Percentiles rank a stretch among this genome's conserved stretches.
Conservation (phyloP, 2,329 filamentous ascomycete genomes). For the Monilinia polystroma region DNA sequence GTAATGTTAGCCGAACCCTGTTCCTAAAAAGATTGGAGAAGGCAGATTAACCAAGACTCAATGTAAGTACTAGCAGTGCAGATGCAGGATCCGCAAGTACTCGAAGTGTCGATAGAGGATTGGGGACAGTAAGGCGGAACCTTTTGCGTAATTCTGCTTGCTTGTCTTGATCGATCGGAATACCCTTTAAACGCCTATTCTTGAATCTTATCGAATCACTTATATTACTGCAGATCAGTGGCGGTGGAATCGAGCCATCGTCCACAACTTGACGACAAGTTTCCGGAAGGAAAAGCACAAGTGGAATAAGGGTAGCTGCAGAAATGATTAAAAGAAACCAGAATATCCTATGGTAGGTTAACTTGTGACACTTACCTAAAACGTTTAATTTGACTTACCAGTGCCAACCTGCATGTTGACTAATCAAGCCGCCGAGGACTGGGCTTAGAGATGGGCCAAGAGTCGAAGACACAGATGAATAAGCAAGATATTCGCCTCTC, state of each 20-base stretch:
- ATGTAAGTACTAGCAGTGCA: constrained; percentile 49
- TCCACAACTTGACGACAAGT: constrained; percentile 32
- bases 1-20: too few relatives aligned
- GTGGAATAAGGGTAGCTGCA: constrained; percentile 21
- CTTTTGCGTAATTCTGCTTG: constrained; percentile 39
- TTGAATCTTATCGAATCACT: constrained; percentile 44
- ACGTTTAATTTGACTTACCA: constrained; percentile 15
- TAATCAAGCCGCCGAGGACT: constrained; percentile 32
- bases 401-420: constrained; percentile 33
- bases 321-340: constrained; percentile 45
- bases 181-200: constrained; percentile 25
- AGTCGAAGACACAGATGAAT: constrained; percentile 57
- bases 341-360: constrained; percentile 45
- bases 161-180: constrained; percentile 27
- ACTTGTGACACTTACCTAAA: too few relatives aligned
- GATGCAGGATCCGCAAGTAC: constrained; percentile 47
- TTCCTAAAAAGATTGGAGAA: too few relatives aligned
- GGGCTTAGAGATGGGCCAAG: constrained; percentile 42
- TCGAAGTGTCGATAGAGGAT: constrained; percentile 45
- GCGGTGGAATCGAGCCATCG: constrained; percentile 50
- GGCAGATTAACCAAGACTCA: constrained; percentile 42
- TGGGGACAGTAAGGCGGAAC: constrained; percentile 39
- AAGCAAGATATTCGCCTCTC: constrained; percentile 63
- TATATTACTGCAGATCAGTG: constrained; percentile 54
- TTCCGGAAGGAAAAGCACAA: constrained; percentile 31